Conservation (phyloP, 1,139 yeast species). For the Nadsonia commutata region DNA sequence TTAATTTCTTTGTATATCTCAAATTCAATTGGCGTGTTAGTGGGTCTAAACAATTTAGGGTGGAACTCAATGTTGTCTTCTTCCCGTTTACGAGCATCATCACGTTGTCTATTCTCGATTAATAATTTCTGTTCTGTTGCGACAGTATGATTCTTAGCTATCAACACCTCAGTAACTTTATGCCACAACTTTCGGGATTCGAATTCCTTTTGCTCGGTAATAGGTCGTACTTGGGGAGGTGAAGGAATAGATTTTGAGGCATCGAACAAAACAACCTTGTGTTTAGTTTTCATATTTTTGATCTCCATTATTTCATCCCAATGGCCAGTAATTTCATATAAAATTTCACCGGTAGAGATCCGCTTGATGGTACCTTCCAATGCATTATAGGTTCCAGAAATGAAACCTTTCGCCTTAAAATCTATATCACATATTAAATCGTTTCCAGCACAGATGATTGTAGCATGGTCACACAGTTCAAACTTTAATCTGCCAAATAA, state of each 20-base stretch:
- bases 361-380: constrained; percentile 62
- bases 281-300: constrained; percentile 36
- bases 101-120: constrained; percentile 75
- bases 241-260: constrained; percentile 36
- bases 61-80: constrained; percentile 71
- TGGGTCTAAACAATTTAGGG: constrained; percentile 56
- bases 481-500: constrained; percentile 78
- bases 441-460: constrained; percentile 45
- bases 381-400: constrained; percentile 83
- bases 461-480: constrained; percentile 86
- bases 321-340: constrained; percentile 67
- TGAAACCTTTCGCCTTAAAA: constrained; percentile 88
- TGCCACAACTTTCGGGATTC: constrained; percentile 82
- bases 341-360: constrained; percentile 35
- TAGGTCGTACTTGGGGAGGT: constrained; percentile 60
- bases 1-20: constrained; percentile 47
- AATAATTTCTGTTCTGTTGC: constrained; percentile 83
- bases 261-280: constrained; percentile 47
- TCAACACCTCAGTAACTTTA: constrained; percentile 64
- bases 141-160: constrained; percentile 53
- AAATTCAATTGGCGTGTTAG: constrained; percentile 36
- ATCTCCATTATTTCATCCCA: constrained; percentile 85
- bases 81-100: constrained; percentile 50
- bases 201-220: constrained; percentile 60
- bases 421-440: constrained; percentile 70